phyloP scores from a whole-genome alignment of 768 basidiomycete genomes.

The Mycena haematopus region DNA sequence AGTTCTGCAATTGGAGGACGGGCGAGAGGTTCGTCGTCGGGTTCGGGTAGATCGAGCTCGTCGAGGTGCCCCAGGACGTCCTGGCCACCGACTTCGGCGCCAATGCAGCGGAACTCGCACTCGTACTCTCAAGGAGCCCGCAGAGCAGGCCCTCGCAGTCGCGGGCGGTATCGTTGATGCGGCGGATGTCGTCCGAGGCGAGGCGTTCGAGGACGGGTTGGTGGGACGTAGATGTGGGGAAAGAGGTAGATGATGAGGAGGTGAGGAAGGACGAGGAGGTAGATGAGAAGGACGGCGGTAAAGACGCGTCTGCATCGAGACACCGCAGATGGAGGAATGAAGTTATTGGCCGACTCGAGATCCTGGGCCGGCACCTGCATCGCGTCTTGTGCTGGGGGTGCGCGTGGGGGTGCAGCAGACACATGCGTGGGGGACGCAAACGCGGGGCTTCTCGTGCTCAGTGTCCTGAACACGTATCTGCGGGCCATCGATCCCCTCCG shows the following conservation, averaged over 20 bases:
- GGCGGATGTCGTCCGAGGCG: conserved; percentile 78
- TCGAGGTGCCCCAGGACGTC: conserved; percentile 77
- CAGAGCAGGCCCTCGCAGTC: conserved; percentile 85
- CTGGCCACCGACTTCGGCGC: conserved; percentile 76
- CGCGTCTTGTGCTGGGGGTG: conserved; percentile 56
- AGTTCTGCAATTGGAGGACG: not conserved
- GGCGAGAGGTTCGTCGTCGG: conserved; percentile 27
- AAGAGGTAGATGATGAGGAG: not conserved
- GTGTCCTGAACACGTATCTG: conserved; percentile 39
- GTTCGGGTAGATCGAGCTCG: conserved; percentile 46
- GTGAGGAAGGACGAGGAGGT: not conserved
- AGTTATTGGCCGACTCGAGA: conserved; percentile 78
- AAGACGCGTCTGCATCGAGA: conserved; percentile 62
- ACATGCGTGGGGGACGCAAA: conserved; percentile 37
- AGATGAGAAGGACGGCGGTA: conserved; percentile 39
- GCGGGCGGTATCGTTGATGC: conserved; percentile 74
- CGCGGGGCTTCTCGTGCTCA: too few species aligned
- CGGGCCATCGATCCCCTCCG: conserved; percentile 75
- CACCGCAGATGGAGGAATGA: conserved; percentile 74
- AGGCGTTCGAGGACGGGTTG: conserved; percentile 66
- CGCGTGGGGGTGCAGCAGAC: conserved; percentile 32
- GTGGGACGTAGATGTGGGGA: not conserved
- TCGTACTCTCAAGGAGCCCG: conserved; percentile 78
- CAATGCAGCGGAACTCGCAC: conserved; percentile 79
- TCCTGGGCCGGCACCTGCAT: conserved; percentile 77